phyloP scores from a whole-genome alignment of 371 early-diverging fungal species.

The Mucor indicus region DNA sequence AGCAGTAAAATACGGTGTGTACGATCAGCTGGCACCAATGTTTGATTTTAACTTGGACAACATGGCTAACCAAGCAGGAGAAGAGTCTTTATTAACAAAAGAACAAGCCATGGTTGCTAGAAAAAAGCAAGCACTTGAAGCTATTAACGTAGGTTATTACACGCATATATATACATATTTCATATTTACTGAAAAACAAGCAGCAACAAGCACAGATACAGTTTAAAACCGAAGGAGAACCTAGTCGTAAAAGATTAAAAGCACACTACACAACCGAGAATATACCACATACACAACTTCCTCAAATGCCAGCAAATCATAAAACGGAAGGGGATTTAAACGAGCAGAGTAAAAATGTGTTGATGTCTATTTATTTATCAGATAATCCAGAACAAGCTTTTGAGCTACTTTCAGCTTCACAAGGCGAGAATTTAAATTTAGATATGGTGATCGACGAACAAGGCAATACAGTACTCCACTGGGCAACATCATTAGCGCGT shows the following conservation, averaged over 20 bases:
- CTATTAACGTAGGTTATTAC: no score
- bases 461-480: conserved; percentile 82
- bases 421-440: conserved; percentile 57
- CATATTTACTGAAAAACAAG: no score
- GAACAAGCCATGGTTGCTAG: conserved; percentile 21
- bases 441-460: conserved; percentile 79
- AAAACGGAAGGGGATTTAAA: no score
- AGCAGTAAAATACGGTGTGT: conserved; percentile 71
- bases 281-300: not conserved
- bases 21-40: conserved; percentile 59
- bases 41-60: conserved; percentile 55
- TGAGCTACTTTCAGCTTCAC: conserved; percentile 19
- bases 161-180: no score
- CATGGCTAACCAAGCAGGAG: conserved; percentile 12
- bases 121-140: not conserved
- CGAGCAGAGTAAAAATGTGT: not conserved
- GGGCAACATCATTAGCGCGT: conserved; percentile 82
- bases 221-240: no score
- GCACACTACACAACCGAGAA: no score
- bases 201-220: no score
- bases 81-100: conserved; percentile 30
- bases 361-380: not conserved
- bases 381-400: not conserved
- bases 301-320: no score
- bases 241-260: no score